Base-by-base conservation (phyloP, 2,329 filamentous ascomycete species). In the Pseudovirgaria hyperparasitica region DNA sequence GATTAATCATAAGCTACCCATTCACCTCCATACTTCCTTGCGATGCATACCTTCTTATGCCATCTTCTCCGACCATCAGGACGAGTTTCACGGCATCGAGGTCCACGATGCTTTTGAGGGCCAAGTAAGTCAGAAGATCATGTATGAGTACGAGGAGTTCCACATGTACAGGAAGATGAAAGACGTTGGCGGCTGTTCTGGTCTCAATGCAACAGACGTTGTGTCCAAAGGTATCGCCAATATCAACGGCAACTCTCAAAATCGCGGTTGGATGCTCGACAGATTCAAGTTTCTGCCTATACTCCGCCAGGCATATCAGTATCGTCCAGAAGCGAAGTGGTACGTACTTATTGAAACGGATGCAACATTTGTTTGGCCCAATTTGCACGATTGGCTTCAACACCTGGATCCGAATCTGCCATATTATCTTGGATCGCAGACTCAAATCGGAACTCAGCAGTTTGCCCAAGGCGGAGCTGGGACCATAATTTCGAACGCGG, bases 241-340 rank as follows among this genome's bases (percentile, higher is more conserved):
- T 58, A 58, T 0, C 25, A 50, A 51, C 27, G 29, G 48, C 15
- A 49, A 50, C 25, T 51, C 46, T 8, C 43, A 46, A 9, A 50
- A 50, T 13, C 34, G 36, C 6, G 66, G 63, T 15, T 70, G 66
- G 66, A 60, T 55, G 30, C 49, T 71, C 18, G 67, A 71, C 37
- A 70, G 70, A 40, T 71, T 65, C 65, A 71, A 71, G 44, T 70
- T 70, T 38, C 51, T 71, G 15, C 67, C 67, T 5, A 60, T 70
- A 52, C 58, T 65, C 5, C 60, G 65, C 33, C 56, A 63, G 33
- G 60, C 65, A 2, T 51, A 58, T 22, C 33, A 44, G 11, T 28
- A 48, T 25, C 47, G 46, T 33, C 48, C 50, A 3, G 35, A 44
- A 22, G 46, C 46, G 7, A 53, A 52, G 32, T 55, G 50, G 51